Conservation (phyloP, 305 asterid genomes). For the Solanum hybrid region DNA sequence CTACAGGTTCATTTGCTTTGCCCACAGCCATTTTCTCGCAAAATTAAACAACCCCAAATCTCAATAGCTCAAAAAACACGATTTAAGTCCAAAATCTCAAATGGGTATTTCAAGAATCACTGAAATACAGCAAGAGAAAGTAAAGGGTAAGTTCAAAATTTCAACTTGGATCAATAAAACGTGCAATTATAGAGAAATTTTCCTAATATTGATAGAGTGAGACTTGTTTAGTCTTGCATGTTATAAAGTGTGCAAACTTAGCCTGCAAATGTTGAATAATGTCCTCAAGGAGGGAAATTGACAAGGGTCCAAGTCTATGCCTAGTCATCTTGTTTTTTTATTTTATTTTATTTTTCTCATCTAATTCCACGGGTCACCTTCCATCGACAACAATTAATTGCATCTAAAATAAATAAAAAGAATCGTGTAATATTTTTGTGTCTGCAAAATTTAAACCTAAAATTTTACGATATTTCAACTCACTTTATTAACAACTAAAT, state of each 20-base stretch:
- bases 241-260: neutral
- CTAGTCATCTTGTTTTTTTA: neutral
- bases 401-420: rapidly evolving
- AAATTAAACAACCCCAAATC: neutral
- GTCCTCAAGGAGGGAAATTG: neutral
- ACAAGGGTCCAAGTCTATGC: neutral
- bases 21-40: slow-evolving; percentile 42
- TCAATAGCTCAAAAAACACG: neutral
- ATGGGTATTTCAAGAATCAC: neutral
- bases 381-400: neutral
- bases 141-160: neutral
- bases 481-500: neutral
- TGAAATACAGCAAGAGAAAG: neutral
- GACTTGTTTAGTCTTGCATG: neutral
- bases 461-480: neutral
- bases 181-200: neutral
- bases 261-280: neutral
- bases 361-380: neutral
- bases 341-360: neutral
- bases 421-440: rapidly evolving
- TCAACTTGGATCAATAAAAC: neutral
- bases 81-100: neutral
- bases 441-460: neutral
- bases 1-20: slow-evolving; percentile 23
- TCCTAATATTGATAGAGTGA: neutral